phyloP scores from a whole-genome alignment of 352 stramenopile genomes.

The Pythium phragmitis region DNA sequence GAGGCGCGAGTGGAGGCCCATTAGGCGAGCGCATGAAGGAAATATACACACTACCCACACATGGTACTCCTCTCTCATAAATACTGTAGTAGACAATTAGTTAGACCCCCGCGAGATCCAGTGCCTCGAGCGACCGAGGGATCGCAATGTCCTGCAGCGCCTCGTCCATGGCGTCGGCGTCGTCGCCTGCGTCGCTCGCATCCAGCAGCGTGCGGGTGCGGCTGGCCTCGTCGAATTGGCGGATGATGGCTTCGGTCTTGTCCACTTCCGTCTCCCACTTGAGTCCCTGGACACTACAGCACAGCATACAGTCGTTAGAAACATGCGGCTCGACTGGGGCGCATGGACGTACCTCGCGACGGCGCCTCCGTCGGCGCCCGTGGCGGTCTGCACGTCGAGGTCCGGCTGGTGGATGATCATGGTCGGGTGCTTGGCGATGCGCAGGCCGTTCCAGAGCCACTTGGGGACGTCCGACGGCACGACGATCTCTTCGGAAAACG shows the following conservation, averaged over 20 bases:
- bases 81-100: not conserved
- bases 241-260: conserved; percentile 80
- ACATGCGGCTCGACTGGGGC: not conserved
- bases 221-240: conserved; percentile 78
- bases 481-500: conserved; percentile 83
- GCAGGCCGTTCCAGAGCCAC: conserved; percentile 85
- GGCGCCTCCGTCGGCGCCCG: conserved; percentile 31
- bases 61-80: not conserved
- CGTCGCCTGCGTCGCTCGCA: conserved; percentile 46
- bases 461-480: conserved; percentile 67
- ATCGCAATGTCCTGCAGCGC: conserved; percentile 62
- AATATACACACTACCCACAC: not conserved
- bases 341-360: conserved; percentile 29
- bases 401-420: conserved; percentile 86
- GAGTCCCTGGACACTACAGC: conserved; percentile 33
- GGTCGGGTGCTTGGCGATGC: conserved; percentile 82
- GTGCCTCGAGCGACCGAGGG: conserved; percentile 71
- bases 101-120: conserved; percentile 73
- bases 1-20: conserved; percentile 16
- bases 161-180: conserved; percentile 62
- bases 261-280: conserved; percentile 83
- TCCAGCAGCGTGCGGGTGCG: conserved; percentile 61
- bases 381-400: conserved; percentile 42
- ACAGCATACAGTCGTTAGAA: not conserved
- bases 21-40: conserved; percentile 5